A percentile compares a stretch with the other conserved stretches of the same genome.
Evolutionary conservation across 1,284 basidiomycete genomes (phyloP).

Genomic region (Phellopilus nigrolimitatus): DNA sequence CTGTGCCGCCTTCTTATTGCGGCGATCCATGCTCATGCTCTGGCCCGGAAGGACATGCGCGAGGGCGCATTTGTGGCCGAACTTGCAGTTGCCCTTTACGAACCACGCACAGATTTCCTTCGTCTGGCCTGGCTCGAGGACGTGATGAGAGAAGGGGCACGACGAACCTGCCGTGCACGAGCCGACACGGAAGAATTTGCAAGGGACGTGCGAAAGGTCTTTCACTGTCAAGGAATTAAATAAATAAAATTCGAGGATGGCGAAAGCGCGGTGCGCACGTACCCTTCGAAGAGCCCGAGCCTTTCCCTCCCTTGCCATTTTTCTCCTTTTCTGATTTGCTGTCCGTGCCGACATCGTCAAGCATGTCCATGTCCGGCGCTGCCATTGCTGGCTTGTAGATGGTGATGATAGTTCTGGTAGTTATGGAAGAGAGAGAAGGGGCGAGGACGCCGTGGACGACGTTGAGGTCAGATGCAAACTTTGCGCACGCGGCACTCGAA

Average conservation of each 20-base stretch:
- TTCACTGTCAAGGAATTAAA: constrained; percentile 48
- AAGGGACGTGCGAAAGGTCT: constrained; percentile 94
- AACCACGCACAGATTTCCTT: constrained; percentile 97
- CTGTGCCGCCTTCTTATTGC: constrained; percentile 97
- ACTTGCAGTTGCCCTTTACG: constrained; percentile 94
- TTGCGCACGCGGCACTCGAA: not conserved
- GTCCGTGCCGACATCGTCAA: constrained; percentile 27
- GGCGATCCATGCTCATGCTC: constrained; percentile 92
- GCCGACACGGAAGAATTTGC: constrained; percentile 95
- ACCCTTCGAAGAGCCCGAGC: constrained; percentile 35
- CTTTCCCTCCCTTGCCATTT: constrained; percentile 28
- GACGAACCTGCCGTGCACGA: constrained; percentile 92
- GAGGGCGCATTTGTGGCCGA: constrained; percentile 94
- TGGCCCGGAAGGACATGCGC: constrained; percentile 94
- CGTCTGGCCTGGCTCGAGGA: constrained; percentile 67
- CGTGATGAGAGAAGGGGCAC: constrained; percentile 88
- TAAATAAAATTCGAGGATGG: constrained; percentile 1
- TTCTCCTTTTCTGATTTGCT: constrained; percentile 33
- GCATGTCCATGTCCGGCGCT: constrained; percentile 23
- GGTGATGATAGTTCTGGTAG: no score
- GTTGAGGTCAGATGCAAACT: not conserved
- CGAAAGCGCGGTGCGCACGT: constrained; percentile 20
- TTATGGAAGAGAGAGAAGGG: not conserved
- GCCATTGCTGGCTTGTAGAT: not conserved
- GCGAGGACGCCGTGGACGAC: not conserved